These are phyloP conservation scores for Pisolithus marmoratus DNA, from an alignment of 768 basidiomycete species.

Conservation along the genomic window DNA sequence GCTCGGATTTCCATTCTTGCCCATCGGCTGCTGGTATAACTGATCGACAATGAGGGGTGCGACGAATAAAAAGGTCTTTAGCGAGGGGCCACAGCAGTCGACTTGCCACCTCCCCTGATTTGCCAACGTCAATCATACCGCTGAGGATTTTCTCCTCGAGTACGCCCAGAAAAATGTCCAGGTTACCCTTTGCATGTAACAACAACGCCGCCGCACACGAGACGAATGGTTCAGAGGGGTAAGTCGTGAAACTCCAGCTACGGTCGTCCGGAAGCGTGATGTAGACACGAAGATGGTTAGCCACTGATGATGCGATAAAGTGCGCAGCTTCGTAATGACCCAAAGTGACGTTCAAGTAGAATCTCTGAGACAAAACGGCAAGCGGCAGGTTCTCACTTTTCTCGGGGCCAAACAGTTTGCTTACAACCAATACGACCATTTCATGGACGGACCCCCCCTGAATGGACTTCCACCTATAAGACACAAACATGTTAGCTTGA, in stretches of 20 bases:
- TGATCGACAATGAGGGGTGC: no score
- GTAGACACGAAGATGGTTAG: slow-evolving; percentile 3
- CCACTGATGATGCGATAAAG: not conserved
- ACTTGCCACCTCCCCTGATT: slow-evolving; percentile 8
- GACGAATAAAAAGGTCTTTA: slow-evolving; percentile 5
- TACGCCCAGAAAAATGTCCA: not conserved
- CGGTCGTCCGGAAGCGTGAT: not conserved
- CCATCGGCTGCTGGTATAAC: no score
- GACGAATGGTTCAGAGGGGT: no score
- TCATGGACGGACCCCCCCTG: not conserved
- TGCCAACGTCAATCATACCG: slow-evolving; percentile 4
- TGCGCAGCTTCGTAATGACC: not conserved
- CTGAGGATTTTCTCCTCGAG: no score
- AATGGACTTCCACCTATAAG: not conserved
- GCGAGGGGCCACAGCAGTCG: slow-evolving; percentile 7
- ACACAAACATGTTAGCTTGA: no score
- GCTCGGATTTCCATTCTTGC: not conserved
- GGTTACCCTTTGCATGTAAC: not conserved
- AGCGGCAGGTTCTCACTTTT: not conserved
- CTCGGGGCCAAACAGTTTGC: not conserved
- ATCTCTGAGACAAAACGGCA: slow-evolving; percentile 3
- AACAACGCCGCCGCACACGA: not conserved
- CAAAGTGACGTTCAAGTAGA: not conserved
- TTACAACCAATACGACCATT: not conserved
- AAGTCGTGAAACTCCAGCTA: not conserved